A percentile compares a stretch with the other conserved stretches of the same genome.
Conservation (phyloP, 257 asterid genomes). For the Anisodus tanguticus region DNA sequence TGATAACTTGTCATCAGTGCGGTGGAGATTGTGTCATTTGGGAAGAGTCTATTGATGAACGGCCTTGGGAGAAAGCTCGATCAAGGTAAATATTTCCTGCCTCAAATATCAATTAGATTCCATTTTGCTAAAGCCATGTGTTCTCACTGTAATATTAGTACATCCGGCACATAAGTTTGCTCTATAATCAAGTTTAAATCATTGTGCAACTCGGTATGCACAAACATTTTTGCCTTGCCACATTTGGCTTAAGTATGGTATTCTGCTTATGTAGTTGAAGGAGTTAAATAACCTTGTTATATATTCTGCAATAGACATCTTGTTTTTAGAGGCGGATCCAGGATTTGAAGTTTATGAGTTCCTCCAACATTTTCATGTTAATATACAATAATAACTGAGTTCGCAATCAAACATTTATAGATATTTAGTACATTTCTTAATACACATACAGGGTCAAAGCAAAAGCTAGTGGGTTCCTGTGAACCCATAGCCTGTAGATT, state of each 20-base stretch:
- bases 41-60: slow-evolving; percentile 95
- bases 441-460: no score
- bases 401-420: no score
- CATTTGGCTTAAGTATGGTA: neutral
- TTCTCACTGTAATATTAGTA: neutral
- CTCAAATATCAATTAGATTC: slow-evolving; percentile 1
- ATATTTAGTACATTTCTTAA: no score
- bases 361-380: no score
- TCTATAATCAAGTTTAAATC: neutral
- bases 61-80: slow-evolving; percentile 96
- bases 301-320: neutral
- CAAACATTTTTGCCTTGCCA: neutral
- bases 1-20: slow-evolving; percentile 74
- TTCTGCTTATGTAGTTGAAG: neutral
- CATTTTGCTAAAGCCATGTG: neutral
- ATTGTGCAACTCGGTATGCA: neutral
- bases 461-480: no score
- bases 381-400: no score
- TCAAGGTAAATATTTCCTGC: slow-evolving; percentile 56
- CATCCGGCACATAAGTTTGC: neutral
- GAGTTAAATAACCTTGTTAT: neutral
- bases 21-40: slow-evolving; percentile 92
- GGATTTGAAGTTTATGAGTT: no score
- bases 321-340: no score
- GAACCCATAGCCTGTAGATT: no score